Conservation (phyloP, 1,284 basidiomycete species). For the Cutaneotrichosporon dermatis region DNA sequence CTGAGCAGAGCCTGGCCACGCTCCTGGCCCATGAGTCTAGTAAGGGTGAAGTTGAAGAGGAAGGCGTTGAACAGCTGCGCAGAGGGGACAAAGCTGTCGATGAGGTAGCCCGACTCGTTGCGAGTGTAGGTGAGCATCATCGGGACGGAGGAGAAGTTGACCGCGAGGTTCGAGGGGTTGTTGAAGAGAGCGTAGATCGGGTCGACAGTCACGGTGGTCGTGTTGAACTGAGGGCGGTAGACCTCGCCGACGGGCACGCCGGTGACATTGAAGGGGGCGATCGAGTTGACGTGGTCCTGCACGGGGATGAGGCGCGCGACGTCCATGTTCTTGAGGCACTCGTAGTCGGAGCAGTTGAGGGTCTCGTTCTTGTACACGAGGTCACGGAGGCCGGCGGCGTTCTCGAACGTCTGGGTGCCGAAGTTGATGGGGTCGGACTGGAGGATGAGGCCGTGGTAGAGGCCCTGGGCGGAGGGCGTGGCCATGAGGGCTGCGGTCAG, state of each 20-base stretch:
- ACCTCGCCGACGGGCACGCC: not conserved
- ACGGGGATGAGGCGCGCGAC: not conserved
- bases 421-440: slow-evolving; percentile 65
- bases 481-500: slow-evolving; percentile 57
- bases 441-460: slow-evolving; percentile 44
- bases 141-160: slow-evolving; percentile 3
- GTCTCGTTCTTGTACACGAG: not conserved
- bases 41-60: slow-evolving; percentile 40
- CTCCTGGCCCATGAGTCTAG: slow-evolving; percentile 48
- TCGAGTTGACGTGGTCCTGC: not conserved
- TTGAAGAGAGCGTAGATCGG: not conserved
- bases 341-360: not conserved
- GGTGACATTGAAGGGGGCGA: not conserved
- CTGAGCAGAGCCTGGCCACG: slow-evolving; percentile 54
- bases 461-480: slow-evolving; percentile 26
- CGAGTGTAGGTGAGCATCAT: not conserved
- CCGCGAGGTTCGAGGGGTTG: not conserved
- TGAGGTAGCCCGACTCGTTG: slow-evolving; percentile 1
- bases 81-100: slow-evolving; percentile 33
- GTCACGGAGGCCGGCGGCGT: not conserved
- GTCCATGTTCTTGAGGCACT: slow-evolving; percentile 3
- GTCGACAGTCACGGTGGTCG: not conserved
- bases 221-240: slow-evolving; percentile 2
- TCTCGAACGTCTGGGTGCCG: not conserved
- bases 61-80: slow-evolving; percentile 41